Evolutionary conservation across 2,329 filamentous ascomycete species (phyloP).

Genomic region (Orbilia blumenaviensis): DNA sequence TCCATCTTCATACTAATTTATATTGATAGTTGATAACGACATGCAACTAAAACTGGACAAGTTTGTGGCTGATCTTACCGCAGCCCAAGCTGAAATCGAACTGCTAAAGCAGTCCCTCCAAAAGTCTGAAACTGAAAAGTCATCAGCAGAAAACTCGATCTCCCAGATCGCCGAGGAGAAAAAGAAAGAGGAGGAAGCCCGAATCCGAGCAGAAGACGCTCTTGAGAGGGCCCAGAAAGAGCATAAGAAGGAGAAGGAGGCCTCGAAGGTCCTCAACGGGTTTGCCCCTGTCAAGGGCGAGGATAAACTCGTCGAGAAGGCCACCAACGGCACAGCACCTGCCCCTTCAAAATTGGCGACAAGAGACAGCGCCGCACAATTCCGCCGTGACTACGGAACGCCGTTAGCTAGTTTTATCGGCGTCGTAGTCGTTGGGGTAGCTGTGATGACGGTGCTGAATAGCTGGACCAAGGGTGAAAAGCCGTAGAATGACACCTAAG

Average conservation of each 20-base stretch:
- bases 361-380: constrained; percentile 58
- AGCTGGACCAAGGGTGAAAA: constrained; percentile 74
- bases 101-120: constrained; percentile 31
- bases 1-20: constrained; percentile 17
- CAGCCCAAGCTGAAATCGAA: constrained; percentile 39
- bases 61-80: constrained; percentile 40
- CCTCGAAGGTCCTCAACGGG: constrained; percentile 62
- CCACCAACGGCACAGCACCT: constrained; percentile 62
- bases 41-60: constrained; percentile 48
- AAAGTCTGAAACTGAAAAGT: constrained; percentile 37
- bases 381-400: constrained; percentile 65
- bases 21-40: constrained; percentile 42
- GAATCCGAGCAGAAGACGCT: constrained; percentile 41
- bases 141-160: constrained; percentile 30
- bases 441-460: constrained; percentile 86
- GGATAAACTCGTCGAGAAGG: constrained; percentile 59
- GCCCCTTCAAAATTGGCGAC: constrained; percentile 60
- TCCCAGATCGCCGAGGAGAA: constrained; percentile 34
- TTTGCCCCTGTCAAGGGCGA: constrained; percentile 66
- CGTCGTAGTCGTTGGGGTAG: constrained; percentile 81
- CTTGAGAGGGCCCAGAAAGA: constrained; percentile 57
- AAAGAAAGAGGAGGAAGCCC: constrained; percentile 38
- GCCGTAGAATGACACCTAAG: constrained; percentile 39
- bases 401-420: constrained; percentile 85
- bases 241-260: constrained; percentile 59